Conservation (phyloP, 345 rosid species). For the Boechera retrofracta region DNA sequence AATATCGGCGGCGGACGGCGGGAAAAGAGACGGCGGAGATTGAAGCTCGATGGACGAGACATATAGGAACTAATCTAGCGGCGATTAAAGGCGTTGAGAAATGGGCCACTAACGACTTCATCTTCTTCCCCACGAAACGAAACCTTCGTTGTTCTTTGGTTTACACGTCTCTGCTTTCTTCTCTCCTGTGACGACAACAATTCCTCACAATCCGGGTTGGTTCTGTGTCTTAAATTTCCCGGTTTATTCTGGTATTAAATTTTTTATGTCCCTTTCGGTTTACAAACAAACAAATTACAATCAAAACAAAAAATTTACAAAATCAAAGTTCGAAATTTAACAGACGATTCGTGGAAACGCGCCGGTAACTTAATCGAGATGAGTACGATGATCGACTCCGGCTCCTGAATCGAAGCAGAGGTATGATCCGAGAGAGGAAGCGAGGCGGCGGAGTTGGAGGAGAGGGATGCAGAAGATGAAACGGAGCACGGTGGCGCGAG, state of each 20-base stretch:
- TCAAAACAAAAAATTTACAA: not conserved
- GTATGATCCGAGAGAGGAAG: conserved; percentile 61
- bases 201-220: conserved; percentile 29
- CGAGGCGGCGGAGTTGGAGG: conserved; percentile 65
- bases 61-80: conserved; percentile 14
- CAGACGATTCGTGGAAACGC: conserved; percentile 18
- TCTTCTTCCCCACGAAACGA: conserved; percentile 45
- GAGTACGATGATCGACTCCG: conserved; percentile 33
- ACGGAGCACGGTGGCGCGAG: conserved; percentile 63
- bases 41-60: conserved; percentile 8
- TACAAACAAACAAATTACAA: conserved; percentile 30
- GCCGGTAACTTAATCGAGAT: conserved; percentile 50
- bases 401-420: conserved; percentile 58
- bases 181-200: conserved; percentile 3
- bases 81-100: conserved; percentile 41
- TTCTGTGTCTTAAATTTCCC: not conserved
- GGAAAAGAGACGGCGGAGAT: conserved; percentile 40
- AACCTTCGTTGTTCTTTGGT: conserved; percentile 19
- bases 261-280: conserved; percentile 15
- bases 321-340: not conserved
- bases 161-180: conserved; percentile 32
- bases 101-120: conserved; percentile 43
- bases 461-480: conserved; percentile 73
- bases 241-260: conserved; percentile 35
- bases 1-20: conserved; percentile 30